phyloP scores from a whole-genome alignment of 371 early-diverging fungal genomes.

The Chytridiales sp. region DNA sequence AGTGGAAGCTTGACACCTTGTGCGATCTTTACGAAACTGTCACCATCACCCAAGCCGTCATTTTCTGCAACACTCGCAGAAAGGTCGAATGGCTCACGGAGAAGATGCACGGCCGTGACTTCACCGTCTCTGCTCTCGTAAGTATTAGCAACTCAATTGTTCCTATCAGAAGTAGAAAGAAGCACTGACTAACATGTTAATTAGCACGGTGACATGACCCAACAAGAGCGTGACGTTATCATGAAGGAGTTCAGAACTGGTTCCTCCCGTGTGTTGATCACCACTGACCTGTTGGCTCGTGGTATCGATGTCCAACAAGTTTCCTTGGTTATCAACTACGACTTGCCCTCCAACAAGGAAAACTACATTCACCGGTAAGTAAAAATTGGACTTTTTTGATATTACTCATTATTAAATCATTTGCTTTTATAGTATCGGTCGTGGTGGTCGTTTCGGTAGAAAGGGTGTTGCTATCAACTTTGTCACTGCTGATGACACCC shows the following conservation, averaged over 20 bases:
- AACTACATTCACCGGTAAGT: conserved; percentile 86
- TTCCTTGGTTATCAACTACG: conserved; percentile 98
- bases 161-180: conserved; percentile 5
- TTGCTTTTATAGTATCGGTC: conserved; percentile 79
- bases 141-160: background rate
- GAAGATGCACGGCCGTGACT: conserved; percentile 88
- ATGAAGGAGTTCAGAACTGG: conserved; percentile 97
- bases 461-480: conserved; percentile 99
- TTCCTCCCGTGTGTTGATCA: conserved; percentile 90
- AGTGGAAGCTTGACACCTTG: conserved; percentile 94
- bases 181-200: background rate
- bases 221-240: conserved; percentile 93
- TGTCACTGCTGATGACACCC: conserved; percentile 91
- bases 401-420: conserved; percentile 71
- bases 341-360: conserved; percentile 95
- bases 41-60: conserved; percentile 97
- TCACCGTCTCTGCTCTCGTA: conserved; percentile 92
- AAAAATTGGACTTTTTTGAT: conserved; percentile 31
- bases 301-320: conserved; percentile 99
- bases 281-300: conserved; percentile 98
- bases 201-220: conserved; percentile 97
- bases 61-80: conserved; percentile 98
- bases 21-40: conserved; percentile 96
- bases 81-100: conserved; percentile 98
- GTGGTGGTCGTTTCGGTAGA: conserved; percentile 99